Base-by-base conservation (phyloP, 352 stramenopile genomes). In the Globisporangium cederbergense region DNA sequence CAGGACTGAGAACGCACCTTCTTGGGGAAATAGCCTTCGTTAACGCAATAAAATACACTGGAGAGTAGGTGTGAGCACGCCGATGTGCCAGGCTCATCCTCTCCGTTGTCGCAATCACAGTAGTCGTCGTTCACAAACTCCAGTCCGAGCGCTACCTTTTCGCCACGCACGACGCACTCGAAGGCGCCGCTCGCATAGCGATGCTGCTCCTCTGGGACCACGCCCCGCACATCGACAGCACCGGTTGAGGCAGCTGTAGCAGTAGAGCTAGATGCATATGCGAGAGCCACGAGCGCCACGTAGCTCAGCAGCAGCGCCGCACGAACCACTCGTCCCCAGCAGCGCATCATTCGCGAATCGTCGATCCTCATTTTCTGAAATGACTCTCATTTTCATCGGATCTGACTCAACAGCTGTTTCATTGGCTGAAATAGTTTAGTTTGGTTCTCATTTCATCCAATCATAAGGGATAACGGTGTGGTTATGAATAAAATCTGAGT, bases 71-170 rank as follows among this genome's bases (percentile, higher is more conserved):
- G 73, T 34, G 83, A 93, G 68, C 86, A 95, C 6, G 72, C 90
- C 28, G 84, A 71, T 64, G 91, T 98, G 11, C 83, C 75, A 0
- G 91, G 86, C 73, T 98, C 95, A 69, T 98, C 95, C 22, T 68
- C 60, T 28, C 90, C 91, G 63, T 92, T 85, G 46, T 90, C 77
- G 72, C 95, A 98, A 74, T 98, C 95, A 72, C 95, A 98, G 66
- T 93, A 98, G 45, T 96, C 89, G 70, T 98, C 95, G 77, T 98
- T 97, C 28, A 98, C 72, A 16, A 69, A 73, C 3, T 62, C 64
- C 16, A 68, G 53, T 7, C 72, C 62, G 36, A 97, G 66, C 38
- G 60, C 64, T 36, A 62, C 62, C 14, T 32, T 14, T 28, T 70
- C 65, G 11, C 79, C 81, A 25, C 28, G 58, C 40, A 87, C 64